Conservation (phyloP, 495 filamentous ascomycete species). For the Choiromyces venosus region DNA sequence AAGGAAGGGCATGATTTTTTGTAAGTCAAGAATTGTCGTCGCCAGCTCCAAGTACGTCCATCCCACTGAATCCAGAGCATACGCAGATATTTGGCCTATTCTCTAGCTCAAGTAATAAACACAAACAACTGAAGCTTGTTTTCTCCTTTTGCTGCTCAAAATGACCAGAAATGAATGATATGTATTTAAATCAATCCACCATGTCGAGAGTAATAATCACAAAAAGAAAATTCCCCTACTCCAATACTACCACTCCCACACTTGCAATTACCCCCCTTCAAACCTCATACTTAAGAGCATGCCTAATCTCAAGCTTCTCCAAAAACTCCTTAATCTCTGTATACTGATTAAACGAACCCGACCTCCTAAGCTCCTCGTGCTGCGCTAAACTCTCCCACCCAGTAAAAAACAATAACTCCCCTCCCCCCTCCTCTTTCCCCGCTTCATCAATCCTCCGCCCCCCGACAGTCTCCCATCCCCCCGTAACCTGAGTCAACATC, state of each 20-base stretch:
- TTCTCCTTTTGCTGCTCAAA: background rate
- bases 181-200: background rate
- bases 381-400: slow-evolving; percentile 17
- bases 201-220: no score
- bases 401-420: slow-evolving; percentile 24
- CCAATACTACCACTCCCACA: background rate
- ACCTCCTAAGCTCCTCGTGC: slow-evolving; percentile 14
- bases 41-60: background rate
- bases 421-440: slow-evolving; percentile 10
- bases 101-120: background rate
- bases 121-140: background rate
- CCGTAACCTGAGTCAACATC: slow-evolving; percentile 10
- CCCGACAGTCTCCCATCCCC: slow-evolving; percentile 8
- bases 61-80: background rate
- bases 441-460: slow-evolving; percentile 24
- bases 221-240: background rate
- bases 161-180: background rate
- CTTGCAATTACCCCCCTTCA: no score
- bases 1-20: no score
- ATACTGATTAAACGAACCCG: slow-evolving; percentile 22
- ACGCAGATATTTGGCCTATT: background rate
- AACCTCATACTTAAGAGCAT: background rate
- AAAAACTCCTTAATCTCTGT: slow-evolving; percentile 25
- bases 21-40: background rate
- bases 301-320: slow-evolving; percentile 15